Conservation (phyloP, 768 basidiomycete species). For the Phaeotremella skinneri region DNA sequence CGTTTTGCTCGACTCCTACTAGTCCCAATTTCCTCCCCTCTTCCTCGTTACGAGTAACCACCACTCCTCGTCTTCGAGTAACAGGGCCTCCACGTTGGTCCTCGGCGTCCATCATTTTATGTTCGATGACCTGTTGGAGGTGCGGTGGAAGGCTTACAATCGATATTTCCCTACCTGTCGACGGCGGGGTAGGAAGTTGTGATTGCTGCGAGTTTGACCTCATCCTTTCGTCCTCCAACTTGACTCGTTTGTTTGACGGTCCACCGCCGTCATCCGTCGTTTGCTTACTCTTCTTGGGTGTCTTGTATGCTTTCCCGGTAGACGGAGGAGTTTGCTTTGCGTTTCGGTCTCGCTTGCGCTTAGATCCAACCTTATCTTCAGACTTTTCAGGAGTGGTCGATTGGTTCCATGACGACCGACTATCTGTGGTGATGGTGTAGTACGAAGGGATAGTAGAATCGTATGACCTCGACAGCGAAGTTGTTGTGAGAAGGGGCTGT, state of each 20-base stretch:
- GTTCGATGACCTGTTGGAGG: slow-evolving; percentile 1
- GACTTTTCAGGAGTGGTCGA: slow-evolving; percentile 20
- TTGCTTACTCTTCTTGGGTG: slow-evolving; percentile 25
- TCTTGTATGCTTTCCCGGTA: slow-evolving; percentile 21
- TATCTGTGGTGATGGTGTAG: slow-evolving; percentile 31
- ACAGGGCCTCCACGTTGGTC: slow-evolving; percentile 8
- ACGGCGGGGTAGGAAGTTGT: slow-evolving; percentile 43
- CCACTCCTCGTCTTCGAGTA: slow-evolving; percentile 19
- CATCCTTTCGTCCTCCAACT: slow-evolving; percentile 9
- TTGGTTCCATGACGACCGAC: slow-evolving; percentile 15
- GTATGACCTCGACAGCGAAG: slow-evolving; percentile 27
- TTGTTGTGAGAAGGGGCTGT: slow-evolving; percentile 23
- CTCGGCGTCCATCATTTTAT: slow-evolving; percentile 12
- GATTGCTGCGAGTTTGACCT: slow-evolving; percentile 7
- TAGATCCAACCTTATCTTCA: slow-evolving; percentile 11
- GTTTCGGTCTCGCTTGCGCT: slow-evolving; percentile 32
- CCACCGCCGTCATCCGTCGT: slow-evolving; percentile 11
- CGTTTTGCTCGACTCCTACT: slow-evolving; percentile 16
- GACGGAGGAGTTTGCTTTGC: slow-evolving; percentile 15
- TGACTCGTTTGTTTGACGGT: slow-evolving; percentile 20
- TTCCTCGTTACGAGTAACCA: slow-evolving; percentile 29
- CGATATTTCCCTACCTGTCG: slow-evolving; percentile 30
- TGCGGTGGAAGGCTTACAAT: slow-evolving; percentile 17
- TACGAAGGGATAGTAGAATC: slow-evolving; percentile 42
- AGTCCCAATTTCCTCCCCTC: slow-evolving; percentile 38